Conservation (phyloP, 805 yeast genomes). For the Saccharomycopsis capsularis region DNA sequence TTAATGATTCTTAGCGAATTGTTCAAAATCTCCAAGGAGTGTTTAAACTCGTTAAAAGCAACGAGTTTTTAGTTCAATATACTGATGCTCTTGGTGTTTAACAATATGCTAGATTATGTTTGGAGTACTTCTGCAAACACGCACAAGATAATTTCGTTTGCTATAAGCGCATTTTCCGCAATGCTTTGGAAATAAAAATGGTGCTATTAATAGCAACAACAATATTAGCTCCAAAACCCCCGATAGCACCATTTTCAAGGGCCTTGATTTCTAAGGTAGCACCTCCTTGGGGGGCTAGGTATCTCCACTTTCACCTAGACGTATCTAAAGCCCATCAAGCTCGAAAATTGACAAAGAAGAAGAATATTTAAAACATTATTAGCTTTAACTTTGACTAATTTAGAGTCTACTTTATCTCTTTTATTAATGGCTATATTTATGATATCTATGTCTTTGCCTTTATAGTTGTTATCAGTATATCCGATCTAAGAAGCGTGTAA, state of each 20-base stretch:
- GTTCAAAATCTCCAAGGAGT: slow-evolving; percentile 1
- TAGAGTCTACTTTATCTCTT: too few species aligned
- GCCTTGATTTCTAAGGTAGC: not conserved
- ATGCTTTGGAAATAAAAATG: slow-evolving; percentile 31
- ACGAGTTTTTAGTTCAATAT: not conserved
- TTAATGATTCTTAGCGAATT: slow-evolving; percentile 25
- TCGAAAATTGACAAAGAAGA: too few species aligned
- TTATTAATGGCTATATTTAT: too few species aligned
- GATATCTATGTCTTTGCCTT: too few species aligned
- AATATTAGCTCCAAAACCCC: not conserved
- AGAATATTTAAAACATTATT: too few species aligned
- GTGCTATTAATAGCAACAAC: not conserved
- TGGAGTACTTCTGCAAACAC: slow-evolving; percentile 9
- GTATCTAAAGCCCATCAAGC: too few species aligned
- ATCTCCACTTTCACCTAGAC: too few species aligned
- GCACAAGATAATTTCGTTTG: slow-evolving; percentile 27
- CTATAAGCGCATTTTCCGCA: slow-evolving; percentile 43
- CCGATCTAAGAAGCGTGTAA: too few species aligned
- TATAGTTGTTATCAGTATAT: too few species aligned
- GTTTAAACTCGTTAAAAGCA: slow-evolving; percentile 60
- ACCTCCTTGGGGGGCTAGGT: too few species aligned
- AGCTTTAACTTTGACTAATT: too few species aligned
- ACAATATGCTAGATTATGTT: not conserved
- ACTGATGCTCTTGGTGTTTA: not conserved
- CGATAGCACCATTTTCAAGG: not conserved